Base-by-base conservation (phyloP, 2,329 filamentous ascomycete species). In the Parastagonospora nodorum region DNA sequence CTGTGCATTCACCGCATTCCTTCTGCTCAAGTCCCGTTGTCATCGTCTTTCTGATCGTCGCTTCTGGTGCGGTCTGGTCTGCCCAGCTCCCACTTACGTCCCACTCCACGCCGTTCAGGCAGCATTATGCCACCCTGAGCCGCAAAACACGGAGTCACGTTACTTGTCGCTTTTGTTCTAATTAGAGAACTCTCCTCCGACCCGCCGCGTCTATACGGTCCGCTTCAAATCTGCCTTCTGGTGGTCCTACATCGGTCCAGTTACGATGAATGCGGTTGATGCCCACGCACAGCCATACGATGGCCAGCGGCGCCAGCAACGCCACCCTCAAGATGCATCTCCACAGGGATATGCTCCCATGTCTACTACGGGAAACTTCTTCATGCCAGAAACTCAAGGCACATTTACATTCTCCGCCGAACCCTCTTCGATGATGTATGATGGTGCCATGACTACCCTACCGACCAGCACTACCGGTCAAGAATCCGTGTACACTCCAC, bases 371-470 rank as follows among this genome's bases (percentile, higher is more conserved):
- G 59, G 61, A 29, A 63, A 62, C 40, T 64, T 69, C 46, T 48
- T 68, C 28, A 57, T 71, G 42, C 57, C 64, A 51, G 64, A 70
- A 48, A 44, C 63, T 24, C 69, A 72, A 67, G 65, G 63, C 63
- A 57, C 57, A 58, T 74, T 73, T 54, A 60, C 61, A 38, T 72
- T 67, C 45, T 72, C 69, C 50, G 68, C 71, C 8, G 71, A 74
- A 55, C 71, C 69, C 5, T 49, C 60, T 32, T 61, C 63, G 35
- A 72, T 73, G 57, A 60, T 64, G 28, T 68, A 71, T 48, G 67
- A 72, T 50, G 60, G 49, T 41, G 61, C 67, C 43, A 63, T 68
- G 65, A 59, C 42, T 41, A 45, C 53, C 35, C 54, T 66, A 29
- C 48, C 60, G 8, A 52, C 59, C 15, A 62, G 61, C 35, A 58